These are phyloP conservation scores for Chalara sp. DNA, from an alignment of 2,329 filamentous ascomycete genomes.

Conservation along the genomic window DNA sequence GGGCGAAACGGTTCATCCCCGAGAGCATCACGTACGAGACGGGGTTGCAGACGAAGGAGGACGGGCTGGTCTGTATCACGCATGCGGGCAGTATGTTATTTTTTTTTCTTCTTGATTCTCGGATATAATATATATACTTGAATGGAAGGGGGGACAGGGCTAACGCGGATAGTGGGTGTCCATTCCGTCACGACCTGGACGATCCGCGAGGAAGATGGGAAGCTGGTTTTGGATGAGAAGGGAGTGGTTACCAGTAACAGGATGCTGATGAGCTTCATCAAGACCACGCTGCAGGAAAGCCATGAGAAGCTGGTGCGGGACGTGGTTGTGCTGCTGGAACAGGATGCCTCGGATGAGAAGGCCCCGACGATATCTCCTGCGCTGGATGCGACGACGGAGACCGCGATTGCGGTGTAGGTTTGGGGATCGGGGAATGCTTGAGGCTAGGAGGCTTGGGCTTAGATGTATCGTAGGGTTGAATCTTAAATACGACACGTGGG, in stretches of 20 bases:
- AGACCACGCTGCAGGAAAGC: slow-evolving; percentile 70
- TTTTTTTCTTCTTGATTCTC: not conserved
- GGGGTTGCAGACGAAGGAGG: slow-evolving; percentile 12
- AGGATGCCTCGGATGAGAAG: slow-evolving; percentile 3
- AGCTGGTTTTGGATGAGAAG: slow-evolving; percentile 74
- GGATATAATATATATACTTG: not conserved
- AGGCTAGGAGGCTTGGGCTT: too few relatives aligned
- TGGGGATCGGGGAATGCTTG: too few relatives aligned
- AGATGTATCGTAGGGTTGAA: too few relatives aligned
- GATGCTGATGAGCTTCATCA: slow-evolving; percentile 68
- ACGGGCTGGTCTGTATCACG: slow-evolving; percentile 21
- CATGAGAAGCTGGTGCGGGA: slow-evolving; percentile 62
- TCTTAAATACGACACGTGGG: too few relatives aligned
- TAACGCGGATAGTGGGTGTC: slow-evolving; percentile 17
- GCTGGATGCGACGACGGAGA: too few relatives aligned
- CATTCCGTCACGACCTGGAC: slow-evolving; percentile 57
- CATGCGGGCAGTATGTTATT: slow-evolving; percentile 19
- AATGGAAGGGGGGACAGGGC: not conserved
- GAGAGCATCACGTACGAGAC: slow-evolving; percentile 19
- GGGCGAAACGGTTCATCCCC: slow-evolving; percentile 35
- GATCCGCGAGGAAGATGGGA: slow-evolving; percentile 61
- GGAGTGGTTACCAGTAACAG: slow-evolving; percentile 74
- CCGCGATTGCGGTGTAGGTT: too few relatives aligned
- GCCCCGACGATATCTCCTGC: not conserved
- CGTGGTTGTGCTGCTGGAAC: slow-evolving; percentile 43